Conservation (phyloP, 768 basidiomycete species). For the Lentinula edodes region DNA sequence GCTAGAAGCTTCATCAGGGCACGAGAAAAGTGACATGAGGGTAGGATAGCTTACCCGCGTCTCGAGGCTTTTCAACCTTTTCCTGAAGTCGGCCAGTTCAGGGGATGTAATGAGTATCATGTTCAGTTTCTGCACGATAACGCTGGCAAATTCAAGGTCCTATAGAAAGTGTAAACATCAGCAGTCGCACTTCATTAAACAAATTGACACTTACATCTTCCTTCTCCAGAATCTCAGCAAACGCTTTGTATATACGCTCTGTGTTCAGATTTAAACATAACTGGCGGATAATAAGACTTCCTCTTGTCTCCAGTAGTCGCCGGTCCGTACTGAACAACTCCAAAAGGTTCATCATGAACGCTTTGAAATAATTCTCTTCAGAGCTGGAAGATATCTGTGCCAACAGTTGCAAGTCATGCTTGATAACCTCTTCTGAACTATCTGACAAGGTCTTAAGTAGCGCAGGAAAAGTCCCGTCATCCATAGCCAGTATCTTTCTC, state of each 20-base stretch:
- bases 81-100: conserved; percentile 91
- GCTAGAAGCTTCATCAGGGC: conserved; percentile 29
- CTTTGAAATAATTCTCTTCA: conserved; percentile 92
- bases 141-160: conserved; percentile 97
- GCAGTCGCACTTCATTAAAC: neutral
- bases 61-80: conserved; percentile 87
- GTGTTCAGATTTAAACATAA: conserved; percentile 92
- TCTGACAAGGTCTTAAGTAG: conserved; percentile 94
- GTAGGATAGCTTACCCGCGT: conserved; percentile 58
- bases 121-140: conserved; percentile 96
- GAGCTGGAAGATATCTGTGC: conserved; percentile 96
- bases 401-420: conserved; percentile 90
- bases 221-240: conserved; percentile 96
- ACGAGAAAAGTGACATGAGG: neutral
- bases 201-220: conserved; percentile 67
- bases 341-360: conserved; percentile 92
- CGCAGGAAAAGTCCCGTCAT: conserved; percentile 95
- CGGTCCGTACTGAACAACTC: conserved; percentile 95
- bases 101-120: conserved; percentile 95
- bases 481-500: conserved; percentile 90
- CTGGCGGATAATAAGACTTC: conserved; percentile 94
- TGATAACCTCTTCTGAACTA: conserved; percentile 96
- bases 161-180: conserved; percentile 22
- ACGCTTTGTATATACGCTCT: conserved; percentile 90
- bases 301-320: conserved; percentile 81